Conservation (phyloP, 2,329 filamentous ascomycete genomes). For the Penicillium nordicum region DNA sequence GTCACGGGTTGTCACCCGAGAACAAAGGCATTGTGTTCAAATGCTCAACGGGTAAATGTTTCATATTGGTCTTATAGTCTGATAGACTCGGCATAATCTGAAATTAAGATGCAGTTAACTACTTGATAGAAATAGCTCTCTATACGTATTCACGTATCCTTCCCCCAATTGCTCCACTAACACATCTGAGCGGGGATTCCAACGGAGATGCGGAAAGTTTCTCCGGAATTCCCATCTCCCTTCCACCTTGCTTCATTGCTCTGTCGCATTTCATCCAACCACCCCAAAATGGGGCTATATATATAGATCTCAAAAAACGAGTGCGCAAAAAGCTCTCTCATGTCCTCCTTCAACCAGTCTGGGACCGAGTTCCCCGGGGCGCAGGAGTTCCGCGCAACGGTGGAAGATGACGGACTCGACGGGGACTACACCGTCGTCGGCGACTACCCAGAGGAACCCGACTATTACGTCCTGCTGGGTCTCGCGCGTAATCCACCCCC, state of each 20-base stretch:
- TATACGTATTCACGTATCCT: background rate
- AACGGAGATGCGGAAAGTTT: slow-evolving; percentile 23
- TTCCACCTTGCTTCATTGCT: slow-evolving; percentile 2
- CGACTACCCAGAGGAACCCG: slow-evolving; percentile 33
- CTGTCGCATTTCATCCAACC: background rate
- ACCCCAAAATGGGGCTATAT: slow-evolving; percentile 12
- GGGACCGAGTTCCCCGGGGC: slow-evolving; percentile 14
- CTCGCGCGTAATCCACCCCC: slow-evolving; percentile 40
- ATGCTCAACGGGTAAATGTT: background rate
- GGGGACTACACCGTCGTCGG: slow-evolving; percentile 27
- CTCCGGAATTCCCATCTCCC: slow-evolving; percentile 14
- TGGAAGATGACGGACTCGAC: slow-evolving; percentile 24
- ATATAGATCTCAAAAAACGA: background rate
- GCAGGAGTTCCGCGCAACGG: slow-evolving; percentile 11
- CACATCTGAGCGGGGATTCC: slow-evolving; percentile 9
- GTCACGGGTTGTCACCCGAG: background rate
- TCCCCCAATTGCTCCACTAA: background rate
- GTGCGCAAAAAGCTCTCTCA: background rate
- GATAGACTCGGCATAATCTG: background rate
- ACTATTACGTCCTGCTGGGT: slow-evolving; percentile 44
- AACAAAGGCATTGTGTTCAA: background rate
- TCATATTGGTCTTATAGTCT: background rate
- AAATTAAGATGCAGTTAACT: background rate
- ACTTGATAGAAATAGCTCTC: background rate
- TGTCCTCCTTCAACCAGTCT: slow-evolving; percentile 13